phyloP scores from a whole-genome alignment of 192 early-diverging fungal species.

The Kappamyces sp. region DNA sequence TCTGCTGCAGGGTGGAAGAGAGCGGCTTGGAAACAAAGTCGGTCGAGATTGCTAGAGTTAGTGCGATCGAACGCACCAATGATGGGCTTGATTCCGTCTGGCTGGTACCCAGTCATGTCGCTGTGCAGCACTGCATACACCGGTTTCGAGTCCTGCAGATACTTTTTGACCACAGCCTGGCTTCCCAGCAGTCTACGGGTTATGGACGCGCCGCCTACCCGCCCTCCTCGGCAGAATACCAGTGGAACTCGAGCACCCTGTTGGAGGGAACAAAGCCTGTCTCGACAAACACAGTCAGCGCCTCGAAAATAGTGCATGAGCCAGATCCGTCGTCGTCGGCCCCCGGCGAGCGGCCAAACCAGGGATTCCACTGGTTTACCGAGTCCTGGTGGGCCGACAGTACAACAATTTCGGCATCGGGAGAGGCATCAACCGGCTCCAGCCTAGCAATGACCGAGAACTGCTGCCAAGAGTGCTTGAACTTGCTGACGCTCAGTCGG shows the following conservation, averaged over 20 bases:
- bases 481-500: constrained; percentile 41
- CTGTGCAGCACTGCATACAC: constrained; percentile 79
- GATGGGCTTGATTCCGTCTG: constrained; percentile 37
- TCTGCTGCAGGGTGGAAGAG: constrained; percentile 40
- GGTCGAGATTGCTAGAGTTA: constrained; percentile 45
- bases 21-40: constrained; percentile 69
- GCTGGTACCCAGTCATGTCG: constrained; percentile 92
- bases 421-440: constrained; percentile 45
- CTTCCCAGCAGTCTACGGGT: constrained; percentile 85
- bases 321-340: constrained; percentile 91
- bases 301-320: constrained; percentile 82
- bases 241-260: constrained; percentile 92
- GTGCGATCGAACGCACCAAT: constrained; percentile 40
- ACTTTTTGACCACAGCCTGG: constrained; percentile 71
- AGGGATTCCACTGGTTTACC: constrained; percentile 78
- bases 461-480: constrained; percentile 79
- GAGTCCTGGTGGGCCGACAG: constrained; percentile 87
- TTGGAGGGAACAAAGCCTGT: constrained; percentile 56
- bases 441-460: constrained; percentile 80
- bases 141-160: constrained; percentile 47
- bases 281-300: constrained; percentile 67
- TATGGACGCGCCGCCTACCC: constrained; percentile 58
- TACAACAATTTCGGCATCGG: constrained; percentile 50
- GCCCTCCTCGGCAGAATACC: constrained; percentile 49
- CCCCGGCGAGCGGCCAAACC: constrained; percentile 68